Base-by-base conservation (phyloP, 805 yeast species). In the Monosporozyma servazzii region DNA sequence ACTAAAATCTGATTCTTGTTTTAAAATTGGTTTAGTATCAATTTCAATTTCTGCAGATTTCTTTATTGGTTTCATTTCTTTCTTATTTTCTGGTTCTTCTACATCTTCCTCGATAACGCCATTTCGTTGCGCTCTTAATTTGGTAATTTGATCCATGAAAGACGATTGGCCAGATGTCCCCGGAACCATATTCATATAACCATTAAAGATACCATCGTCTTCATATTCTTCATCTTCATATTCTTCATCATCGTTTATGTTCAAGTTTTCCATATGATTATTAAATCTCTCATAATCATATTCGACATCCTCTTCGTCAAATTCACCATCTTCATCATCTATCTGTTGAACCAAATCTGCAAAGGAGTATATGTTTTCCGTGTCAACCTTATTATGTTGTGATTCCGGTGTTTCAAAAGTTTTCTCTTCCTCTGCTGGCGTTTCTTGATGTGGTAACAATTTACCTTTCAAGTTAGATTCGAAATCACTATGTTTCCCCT, bases 261-360 rank as follows among this genome's bases (percentile, higher is more conserved):
- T 44, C 11, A 30, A 37, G n/a, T 50, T 51, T 27, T 53, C 52
- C 3, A 48, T 48, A 20, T 51, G 49, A 20, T 51, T 41, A 13
- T 51, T 47, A 45, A 52, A 60, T 13, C 59, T 49, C 15, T 56
- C 62, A 48, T 54, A 59, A 48, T 62, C 63, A 48, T 64, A 66
- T 3, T 53, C 48, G 11, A 61, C 45, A 8, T 60, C 61, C 17
- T 55, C 55, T 0, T 53, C 30, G 40, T 62, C 56, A 9, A 60
- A 30, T 2, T 48, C 47, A 8, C 64, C 67, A 48, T 61, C 65
- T 44, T 63, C 60, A 41, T 60, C 61, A 41, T 67, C 70, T 53
- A 68, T 47, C 36, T 64, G 63, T 33, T 58, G 53, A 0, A 67
- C 68, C 29, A 67, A 51, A 48, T 66, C 70, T 6, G 61, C 70